Percentiles rank a stretch among this genome's conserved stretches.
Evolutionary conservation across 1,284 basidiomycete genomes (phyloP).

Genomic region (Rhizopogon parksii): DNA sequence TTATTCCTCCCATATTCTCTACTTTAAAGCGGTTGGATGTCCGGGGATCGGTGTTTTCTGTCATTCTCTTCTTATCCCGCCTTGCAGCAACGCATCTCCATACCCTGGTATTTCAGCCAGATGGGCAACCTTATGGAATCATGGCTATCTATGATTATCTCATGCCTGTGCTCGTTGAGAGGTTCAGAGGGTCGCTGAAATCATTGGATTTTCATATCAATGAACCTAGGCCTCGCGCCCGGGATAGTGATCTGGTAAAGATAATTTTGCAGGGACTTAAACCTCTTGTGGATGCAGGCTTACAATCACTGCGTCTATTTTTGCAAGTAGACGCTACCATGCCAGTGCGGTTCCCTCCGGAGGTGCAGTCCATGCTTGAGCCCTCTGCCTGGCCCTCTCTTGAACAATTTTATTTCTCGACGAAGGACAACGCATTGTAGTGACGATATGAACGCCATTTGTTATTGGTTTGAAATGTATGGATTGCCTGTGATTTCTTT

Average conservation of each 20-base stretch:
- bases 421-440: not conserved
- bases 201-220: slow-evolving; percentile 1
- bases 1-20: not conserved
- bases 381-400: not conserved
- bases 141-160: not conserved
- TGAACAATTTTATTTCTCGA: not conserved
- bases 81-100: not conserved
- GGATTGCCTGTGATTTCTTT: no score
- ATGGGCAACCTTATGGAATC: not conserved
- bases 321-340: not conserved
- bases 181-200: not conserved
- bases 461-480: no score
- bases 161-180: not conserved
- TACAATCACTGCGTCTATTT: not conserved
- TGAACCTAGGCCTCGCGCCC: not conserved
- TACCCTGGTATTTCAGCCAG: not conserved
- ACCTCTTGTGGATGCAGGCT: not conserved
- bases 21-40: not conserved
- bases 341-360: not conserved
- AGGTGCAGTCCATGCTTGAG: slow-evolving; percentile 1
- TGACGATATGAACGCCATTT: not conserved
- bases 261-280: not conserved
- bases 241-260: not conserved
- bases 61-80: not conserved
- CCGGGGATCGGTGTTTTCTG: not conserved